Percentiles rank a stretch among this genome's conserved stretches.
Evolutionary conservation across 148 eudicot genomes (phyloP).

Genomic region (Salicornia ramosissima): DNA sequence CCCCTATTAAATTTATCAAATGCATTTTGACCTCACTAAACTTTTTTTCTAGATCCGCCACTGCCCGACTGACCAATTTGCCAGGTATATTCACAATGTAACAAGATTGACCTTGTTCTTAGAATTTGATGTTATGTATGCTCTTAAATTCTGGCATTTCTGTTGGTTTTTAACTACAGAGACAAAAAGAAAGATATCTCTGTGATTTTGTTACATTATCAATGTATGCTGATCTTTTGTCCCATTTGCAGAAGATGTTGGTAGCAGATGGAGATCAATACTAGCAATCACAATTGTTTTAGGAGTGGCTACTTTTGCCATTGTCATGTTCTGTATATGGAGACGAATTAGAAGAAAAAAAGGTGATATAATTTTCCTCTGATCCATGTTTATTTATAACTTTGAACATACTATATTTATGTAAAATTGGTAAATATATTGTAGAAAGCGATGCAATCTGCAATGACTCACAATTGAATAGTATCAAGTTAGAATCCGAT

Average conservation of each 20-base stretch:
- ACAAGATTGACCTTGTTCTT: neutral
- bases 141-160: neutral
- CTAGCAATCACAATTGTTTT: neutral
- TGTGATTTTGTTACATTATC: no score
- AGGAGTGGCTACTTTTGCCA: neutral
- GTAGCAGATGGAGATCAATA: neutral
- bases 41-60: no score
- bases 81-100: no score
- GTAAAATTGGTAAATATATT: neutral
- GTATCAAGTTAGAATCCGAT: conserved; percentile 1
- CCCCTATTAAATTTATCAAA: no score
- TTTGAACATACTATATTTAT: neutral
- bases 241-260: neutral
- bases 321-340: neutral
- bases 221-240: neutral
- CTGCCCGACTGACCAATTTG: no score
- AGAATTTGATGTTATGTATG: neutral
- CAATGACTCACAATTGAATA: neutral
- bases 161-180: neutral
- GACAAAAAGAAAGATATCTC: neutral
- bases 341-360: neutral
- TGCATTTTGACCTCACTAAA: no score
- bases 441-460: neutral
- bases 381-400: neutral
- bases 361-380: neutral